phyloP scores from a whole-genome alignment of 805 yeast genomes.

The Schizosaccharomyces osmophilus region DNA sequence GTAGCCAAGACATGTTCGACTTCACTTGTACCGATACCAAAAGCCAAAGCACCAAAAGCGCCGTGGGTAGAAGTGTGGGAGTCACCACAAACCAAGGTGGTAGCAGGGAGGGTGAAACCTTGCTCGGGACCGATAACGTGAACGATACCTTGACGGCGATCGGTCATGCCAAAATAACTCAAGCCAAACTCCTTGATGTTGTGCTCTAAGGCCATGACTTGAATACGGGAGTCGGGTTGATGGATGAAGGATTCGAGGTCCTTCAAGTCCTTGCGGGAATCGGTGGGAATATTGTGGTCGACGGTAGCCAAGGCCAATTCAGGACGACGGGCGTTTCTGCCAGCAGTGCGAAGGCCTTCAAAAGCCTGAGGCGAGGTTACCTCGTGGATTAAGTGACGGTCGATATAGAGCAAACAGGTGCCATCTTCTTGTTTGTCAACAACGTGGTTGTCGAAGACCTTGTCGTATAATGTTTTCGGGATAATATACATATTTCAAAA shows the following conservation, averaged over 20 bases:
- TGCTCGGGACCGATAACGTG: constrained; percentile 98
- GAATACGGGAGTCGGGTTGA: constrained; percentile 77
- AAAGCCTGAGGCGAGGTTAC: constrained; percentile 98
- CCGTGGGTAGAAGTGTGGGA: constrained; percentile 98
- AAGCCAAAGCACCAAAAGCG: constrained; percentile 91
- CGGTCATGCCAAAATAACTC: constrained; percentile 84
- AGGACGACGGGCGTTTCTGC: constrained; percentile 66
- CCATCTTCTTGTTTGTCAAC: constrained; percentile 78
- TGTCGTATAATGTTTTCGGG: constrained; percentile 57
- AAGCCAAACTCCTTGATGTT: constrained; percentile 77
- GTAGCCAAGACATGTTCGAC: constrained; percentile 97
- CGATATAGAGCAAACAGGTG: constrained; percentile 69
- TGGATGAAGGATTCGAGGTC: constrained; percentile 56
- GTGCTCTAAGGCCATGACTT: constrained; percentile 75
- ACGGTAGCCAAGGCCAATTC: constrained; percentile 13
- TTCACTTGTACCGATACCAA: constrained; percentile 97
- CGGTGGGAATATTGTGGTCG: constrained; percentile 72
- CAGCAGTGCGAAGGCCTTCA: constrained; percentile 77
- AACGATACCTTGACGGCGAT: constrained; percentile 89
- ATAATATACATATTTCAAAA: neutral
- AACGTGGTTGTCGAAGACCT: constrained; percentile 82
- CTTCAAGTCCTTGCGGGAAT: constrained; percentile 54
- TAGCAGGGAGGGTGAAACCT: constrained; percentile 94
- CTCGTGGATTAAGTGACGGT: constrained; percentile 92
- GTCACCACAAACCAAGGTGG: constrained; percentile 97